Evolutionary conservation across 371 early-diverging fungal species (phyloP).

Genomic region (Mortierella sp.): DNA sequence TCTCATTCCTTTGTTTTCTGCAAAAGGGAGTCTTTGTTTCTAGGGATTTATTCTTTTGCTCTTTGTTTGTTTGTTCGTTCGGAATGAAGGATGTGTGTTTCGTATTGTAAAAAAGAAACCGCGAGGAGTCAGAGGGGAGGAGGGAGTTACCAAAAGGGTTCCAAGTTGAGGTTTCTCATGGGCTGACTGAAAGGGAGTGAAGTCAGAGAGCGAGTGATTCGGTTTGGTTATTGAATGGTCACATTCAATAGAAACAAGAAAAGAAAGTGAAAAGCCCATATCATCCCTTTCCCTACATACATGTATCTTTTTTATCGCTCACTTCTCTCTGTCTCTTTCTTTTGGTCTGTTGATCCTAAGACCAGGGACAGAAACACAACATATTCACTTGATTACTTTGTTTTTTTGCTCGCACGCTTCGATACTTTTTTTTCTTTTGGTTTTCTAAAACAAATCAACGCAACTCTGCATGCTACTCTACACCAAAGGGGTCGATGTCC

Average conservation of each 20-base stretch:
- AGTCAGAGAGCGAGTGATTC: background rate
- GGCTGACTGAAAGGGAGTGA: background rate
- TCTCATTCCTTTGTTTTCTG: background rate
- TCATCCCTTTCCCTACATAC: background rate
- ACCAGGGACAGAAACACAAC: conserved; percentile 14
- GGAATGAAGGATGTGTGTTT: background rate
- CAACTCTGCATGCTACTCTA: conserved; percentile 5
- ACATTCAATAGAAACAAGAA: background rate
- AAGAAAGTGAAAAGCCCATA: background rate
- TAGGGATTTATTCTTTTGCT: background rate
- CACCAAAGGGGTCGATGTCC: conserved; percentile 5
- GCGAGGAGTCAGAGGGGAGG: background rate
- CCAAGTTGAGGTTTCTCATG: conserved; percentile 4
- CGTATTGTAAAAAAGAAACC: background rate
- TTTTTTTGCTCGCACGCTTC: background rate
- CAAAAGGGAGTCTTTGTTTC: background rate
- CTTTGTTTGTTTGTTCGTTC: background rate
- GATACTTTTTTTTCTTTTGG: background rate
- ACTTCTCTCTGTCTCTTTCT: conserved; percentile 20
- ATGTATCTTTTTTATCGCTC: background rate
- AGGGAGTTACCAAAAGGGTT: background rate
- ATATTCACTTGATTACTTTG: background rate
- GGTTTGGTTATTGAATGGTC: background rate
- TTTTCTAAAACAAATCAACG: background rate
- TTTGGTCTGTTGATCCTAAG: conserved; percentile 15